Percentiles rank a stretch among this genome's conserved stretches.
These are phyloP conservation scores for Russula abietina DNA, from an alignment of 768 basidiomycete species.

Conservation along the genomic window DNA sequence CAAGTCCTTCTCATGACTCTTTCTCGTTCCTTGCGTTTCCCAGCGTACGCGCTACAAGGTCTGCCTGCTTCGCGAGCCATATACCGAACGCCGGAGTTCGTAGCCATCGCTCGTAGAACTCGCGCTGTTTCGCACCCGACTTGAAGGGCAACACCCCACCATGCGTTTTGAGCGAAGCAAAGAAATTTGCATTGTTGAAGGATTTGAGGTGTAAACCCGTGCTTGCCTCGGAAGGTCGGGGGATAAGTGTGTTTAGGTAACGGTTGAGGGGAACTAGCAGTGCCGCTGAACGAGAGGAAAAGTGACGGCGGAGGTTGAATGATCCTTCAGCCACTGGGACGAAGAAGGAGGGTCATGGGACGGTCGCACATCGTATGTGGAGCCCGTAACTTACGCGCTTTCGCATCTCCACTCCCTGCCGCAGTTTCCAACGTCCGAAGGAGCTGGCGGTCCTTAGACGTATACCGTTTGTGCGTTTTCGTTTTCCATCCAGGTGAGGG, in stretches of 20 bases:
- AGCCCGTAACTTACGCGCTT: constrained; percentile 43
- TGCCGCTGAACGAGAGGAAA: constrained; percentile 77
- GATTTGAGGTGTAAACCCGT: constrained; percentile 48
- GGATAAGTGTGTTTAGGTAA: constrained; percentile 85
- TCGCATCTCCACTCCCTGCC: constrained; percentile 42
- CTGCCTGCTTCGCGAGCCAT: constrained; percentile 75
- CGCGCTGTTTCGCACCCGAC: constrained; percentile 53
- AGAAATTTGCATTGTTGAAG: constrained; percentile 63
- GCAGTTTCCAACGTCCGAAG: constrained; percentile 65
- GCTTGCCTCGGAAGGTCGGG: constrained; percentile 49
- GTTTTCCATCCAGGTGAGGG: constrained; percentile 72
- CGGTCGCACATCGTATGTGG: constrained; percentile 2
- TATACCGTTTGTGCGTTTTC: constrained; percentile 72
- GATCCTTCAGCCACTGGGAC: constrained; percentile 54
- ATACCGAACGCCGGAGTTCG: constrained; percentile 70
- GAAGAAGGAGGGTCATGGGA: constrained; percentile 4
- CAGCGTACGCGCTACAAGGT: constrained; percentile 56
- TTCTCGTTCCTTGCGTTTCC: constrained; percentile 18
- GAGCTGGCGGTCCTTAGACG: constrained; percentile 74
- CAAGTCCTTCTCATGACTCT: neutral
- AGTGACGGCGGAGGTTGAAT: constrained; percentile 68
- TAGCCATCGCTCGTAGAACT: constrained; percentile 76
- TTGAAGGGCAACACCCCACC: constrained; percentile 73
- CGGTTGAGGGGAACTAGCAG: constrained; percentile 86
- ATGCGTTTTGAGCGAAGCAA: constrained; percentile 63